These are phyloP conservation scores for Epipyxis sp. DNA, from an alignment of 108 stramenopile species.

Conservation along the genomic window DNA sequence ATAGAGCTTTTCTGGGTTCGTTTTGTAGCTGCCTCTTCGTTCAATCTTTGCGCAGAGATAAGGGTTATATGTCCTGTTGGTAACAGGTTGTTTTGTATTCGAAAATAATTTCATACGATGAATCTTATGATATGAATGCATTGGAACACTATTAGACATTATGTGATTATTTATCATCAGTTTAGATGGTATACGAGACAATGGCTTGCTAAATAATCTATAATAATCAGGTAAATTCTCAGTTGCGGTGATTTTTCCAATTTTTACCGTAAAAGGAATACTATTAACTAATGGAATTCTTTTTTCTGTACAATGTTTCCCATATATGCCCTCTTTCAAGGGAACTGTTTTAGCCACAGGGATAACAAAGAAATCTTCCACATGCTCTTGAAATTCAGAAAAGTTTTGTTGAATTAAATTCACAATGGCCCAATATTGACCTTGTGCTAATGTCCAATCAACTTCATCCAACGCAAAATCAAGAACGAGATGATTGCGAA, in stretches of 20 bases:
- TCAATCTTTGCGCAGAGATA: not conserved
- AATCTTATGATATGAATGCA: no score
- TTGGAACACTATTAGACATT: no score
- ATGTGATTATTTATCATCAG: no score
- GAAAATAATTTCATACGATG: not conserved
- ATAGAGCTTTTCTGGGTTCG: not conserved
- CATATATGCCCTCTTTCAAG: not conserved
- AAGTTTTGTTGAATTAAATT: conserved; percentile 29
- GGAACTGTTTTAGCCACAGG: not conserved
- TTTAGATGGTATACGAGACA: no score
- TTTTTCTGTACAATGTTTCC: not conserved
- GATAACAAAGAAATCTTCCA: not conserved
- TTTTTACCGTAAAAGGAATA: not conserved
- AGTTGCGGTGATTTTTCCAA: not conserved
- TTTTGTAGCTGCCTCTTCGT: not conserved
- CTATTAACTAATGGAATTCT: not conserved
- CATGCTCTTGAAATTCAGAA: not conserved
- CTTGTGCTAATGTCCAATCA: conserved; percentile 15
- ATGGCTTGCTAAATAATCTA: not conserved
- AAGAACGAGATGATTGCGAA: conserved; percentile 3
- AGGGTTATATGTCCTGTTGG: no score
- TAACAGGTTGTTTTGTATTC: not conserved
- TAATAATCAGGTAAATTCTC: not conserved
- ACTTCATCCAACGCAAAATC: not conserved
- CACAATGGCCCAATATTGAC: conserved; percentile 24